phyloP scores from a whole-genome alignment of 2,329 filamentous ascomycete genomes.

The Aaosphaeria arxii region DNA sequence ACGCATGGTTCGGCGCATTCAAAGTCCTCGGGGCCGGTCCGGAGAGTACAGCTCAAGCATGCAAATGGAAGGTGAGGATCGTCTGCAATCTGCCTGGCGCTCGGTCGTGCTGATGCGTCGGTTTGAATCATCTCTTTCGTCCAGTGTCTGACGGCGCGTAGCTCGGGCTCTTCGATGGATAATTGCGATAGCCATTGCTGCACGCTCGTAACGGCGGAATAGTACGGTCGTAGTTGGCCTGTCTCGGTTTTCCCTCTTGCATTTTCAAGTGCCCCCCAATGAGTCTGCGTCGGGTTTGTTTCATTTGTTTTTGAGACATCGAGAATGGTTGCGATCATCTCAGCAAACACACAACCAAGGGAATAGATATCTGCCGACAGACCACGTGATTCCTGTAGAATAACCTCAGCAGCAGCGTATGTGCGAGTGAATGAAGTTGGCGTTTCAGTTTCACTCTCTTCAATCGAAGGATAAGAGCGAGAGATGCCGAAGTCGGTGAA shows the following conservation, averaged over 20 bases:
- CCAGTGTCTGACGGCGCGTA: neutral
- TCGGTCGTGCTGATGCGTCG: neutral
- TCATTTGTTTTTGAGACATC: neutral
- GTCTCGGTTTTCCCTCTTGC: neutral
- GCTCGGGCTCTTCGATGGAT: neutral
- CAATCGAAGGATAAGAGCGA: constrained; percentile 11
- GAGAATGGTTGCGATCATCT: constrained; percentile 11
- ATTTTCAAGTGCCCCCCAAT: neutral
- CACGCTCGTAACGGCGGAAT: neutral
- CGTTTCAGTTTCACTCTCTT: constrained; percentile 14
- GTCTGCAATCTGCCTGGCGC: constrained; percentile 1
- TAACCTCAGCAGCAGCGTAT: constrained; percentile 20
- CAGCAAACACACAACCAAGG: constrained; percentile 17
- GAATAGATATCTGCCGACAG: constrained; percentile 19
- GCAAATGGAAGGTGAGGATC: constrained; percentile 7
- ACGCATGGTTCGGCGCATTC: constrained; percentile 4
- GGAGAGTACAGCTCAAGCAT: constrained; percentile 8
- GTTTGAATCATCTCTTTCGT: neutral
- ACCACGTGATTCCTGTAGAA: constrained; percentile 8
- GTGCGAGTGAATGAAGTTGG: constrained; percentile 11
- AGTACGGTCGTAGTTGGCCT: neutral
- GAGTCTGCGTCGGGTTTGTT: neutral
- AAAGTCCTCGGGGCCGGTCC: constrained; percentile 5
- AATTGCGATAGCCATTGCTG: neutral
- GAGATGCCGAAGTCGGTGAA: constrained; percentile 24